Percentiles rank a stretch among this genome's conserved stretches.
Conservation (phyloP, 768 basidiomycete species). For the Russula foetens region DNA sequence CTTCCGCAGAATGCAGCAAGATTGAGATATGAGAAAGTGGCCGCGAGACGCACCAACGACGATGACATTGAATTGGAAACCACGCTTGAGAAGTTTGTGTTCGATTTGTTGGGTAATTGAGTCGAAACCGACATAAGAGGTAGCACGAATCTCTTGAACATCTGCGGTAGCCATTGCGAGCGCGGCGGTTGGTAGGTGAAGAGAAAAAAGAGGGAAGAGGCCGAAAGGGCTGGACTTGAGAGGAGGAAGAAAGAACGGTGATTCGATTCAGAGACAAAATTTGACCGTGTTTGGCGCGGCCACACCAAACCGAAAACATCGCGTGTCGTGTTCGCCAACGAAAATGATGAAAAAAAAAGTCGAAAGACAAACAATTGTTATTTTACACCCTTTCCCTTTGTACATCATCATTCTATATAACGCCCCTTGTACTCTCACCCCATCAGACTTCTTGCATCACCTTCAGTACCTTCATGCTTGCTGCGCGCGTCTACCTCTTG, state of each 20-base stretch:
- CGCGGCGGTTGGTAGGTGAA: background rate
- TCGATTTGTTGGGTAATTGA: constrained; percentile 96
- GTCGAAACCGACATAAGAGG: constrained; percentile 96
- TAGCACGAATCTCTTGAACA: constrained; percentile 74
- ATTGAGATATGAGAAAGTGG: background rate
- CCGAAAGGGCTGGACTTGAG: background rate
- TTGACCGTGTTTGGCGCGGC: constrained; percentile 13
- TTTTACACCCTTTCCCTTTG: constrained; percentile 1
- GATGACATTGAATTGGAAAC: constrained; percentile 99
- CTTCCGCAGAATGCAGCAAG: background rate
- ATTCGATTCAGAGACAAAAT: background rate
- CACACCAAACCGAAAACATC: background rate
- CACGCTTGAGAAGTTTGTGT: constrained; percentile 97
- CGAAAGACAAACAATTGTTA: background rate
- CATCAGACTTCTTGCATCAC: background rate
- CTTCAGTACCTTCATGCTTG: background rate
- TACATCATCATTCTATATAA: constrained; percentile 13
- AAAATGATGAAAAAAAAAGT: background rate
- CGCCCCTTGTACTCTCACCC: constrained; percentile 5
- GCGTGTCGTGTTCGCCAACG: background rate
- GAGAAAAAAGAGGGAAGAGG: constrained; percentile 1
- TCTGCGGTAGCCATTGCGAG: constrained; percentile 19
- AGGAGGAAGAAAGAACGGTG: background rate
- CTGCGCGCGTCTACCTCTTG: background rate
- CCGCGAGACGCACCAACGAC: constrained; percentile 67